These are phyloP conservation scores for Wallacemonas collosoma DNA, from an alignment of 208 protist genomes.

Conservation along the genomic window DNA sequence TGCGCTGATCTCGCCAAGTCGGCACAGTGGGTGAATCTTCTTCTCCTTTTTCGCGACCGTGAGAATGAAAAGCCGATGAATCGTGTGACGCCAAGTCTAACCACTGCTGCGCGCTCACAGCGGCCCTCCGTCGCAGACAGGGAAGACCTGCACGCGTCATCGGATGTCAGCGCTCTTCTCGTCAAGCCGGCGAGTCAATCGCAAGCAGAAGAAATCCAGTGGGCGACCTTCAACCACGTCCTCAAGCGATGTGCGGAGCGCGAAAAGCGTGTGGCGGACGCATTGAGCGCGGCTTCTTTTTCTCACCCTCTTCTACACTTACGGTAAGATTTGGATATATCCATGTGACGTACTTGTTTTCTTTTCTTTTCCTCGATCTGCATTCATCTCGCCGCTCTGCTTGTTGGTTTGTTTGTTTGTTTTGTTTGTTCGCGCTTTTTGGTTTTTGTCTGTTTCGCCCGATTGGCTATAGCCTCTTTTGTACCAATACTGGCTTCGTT, in stretches of 20 bases:
- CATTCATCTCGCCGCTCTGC: not conserved
- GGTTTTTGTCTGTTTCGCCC: constrained; percentile 7
- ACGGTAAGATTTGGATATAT: not conserved
- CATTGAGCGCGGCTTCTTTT: not conserved
- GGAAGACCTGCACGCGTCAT: not conserved
- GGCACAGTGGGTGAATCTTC: constrained; percentile 32
- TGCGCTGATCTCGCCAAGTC: not conserved
- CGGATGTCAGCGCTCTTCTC: not conserved
- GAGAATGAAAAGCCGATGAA: constrained; percentile 29
- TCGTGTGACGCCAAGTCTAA: not conserved
- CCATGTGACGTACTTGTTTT: not conserved
- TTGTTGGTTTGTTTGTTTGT: constrained; percentile 5
- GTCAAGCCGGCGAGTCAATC: not conserved
- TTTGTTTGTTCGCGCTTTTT: constrained; percentile 9
- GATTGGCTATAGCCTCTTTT: not conserved
- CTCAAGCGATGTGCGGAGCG: not conserved
- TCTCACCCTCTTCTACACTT: constrained; percentile 4
- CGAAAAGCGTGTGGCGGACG: not conserved
- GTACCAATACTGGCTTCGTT: constrained; percentile 15
- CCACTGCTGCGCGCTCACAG: no score
- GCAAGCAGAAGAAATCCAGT: constrained; percentile 5
- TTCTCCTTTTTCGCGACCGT: constrained; percentile 39
- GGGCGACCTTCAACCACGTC: not conserved
- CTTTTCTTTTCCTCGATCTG: not conserved
- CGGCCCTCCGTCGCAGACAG: not conserved